Evolutionary conservation across 2,329 filamentous ascomycete genomes (phyloP), one percentile per base, ranked within the genome.

Genomic region (Trichoderma gracile): DNA sequence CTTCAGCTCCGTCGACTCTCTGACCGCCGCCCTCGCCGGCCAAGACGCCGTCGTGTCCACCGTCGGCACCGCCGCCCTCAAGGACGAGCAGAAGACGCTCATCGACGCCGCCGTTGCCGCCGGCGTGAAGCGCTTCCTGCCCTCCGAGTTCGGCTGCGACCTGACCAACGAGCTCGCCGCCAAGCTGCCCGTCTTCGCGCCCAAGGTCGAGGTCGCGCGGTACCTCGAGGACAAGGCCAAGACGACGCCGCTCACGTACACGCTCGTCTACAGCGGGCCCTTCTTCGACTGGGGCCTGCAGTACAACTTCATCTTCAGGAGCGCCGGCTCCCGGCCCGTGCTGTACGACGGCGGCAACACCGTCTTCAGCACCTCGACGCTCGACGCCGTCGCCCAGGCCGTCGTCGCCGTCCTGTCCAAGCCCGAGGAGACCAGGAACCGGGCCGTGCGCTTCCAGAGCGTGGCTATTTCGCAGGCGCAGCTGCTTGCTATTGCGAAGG

Each of bases 111-210:
- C 86, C 38, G 76, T 85, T 30, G 80, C 80, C 4, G 85, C 85
- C 3, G 85, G 86, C 5, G 85, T 89, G 0, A 79, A 86, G 71
- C 81, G 85, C 14, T 86, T 88, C 76, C 74, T 89, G 38, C 86
- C 86, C 2, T 83, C 83, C 2, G 86, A 89, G 66, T 89, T 81
- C 55, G 79, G 78, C 40, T 69, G 71, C 49, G 73, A 80, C 75
- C 64, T 76, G 10, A 42, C 59, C 19, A 63, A 73, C 21, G 73
- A 73, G 8, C 71, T 79, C 59, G 68, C 73, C 53, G 67, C 76
- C 62, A 56, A 73, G 2, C 78, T 89, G 1, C 81, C 85, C 1
- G 70, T 86, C 1, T 87, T 85, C 65, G 73, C 71, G 1, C 73
- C 73, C 66, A 90, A 90, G 72, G 54, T 81, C 23, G 71, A 75